A percentile compares a stretch with the other conserved stretches of the same genome.
These are phyloP conservation scores for Santalum album DNA, from an alignment of 164 flowering plant genomes.

Conservation along the genomic window DNA sequence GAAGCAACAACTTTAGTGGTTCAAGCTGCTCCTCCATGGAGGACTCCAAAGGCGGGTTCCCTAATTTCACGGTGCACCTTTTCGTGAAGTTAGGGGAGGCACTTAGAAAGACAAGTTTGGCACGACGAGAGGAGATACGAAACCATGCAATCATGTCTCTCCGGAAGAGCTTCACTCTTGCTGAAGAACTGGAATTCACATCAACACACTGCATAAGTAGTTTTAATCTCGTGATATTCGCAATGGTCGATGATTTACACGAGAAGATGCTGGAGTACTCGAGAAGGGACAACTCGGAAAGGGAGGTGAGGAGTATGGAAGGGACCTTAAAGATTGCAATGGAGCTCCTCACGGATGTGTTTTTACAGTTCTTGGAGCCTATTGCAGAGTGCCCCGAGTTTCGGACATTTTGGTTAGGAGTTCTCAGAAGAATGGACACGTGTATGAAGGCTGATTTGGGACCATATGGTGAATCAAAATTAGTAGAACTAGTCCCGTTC, in stretches of 20 bases:
- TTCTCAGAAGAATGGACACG: conserved; percentile 86
- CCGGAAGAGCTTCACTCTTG: conserved; percentile 41
- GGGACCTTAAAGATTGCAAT: conserved; percentile 62
- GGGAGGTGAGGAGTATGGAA: conserved; percentile 75
- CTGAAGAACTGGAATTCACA: conserved; percentile 54
- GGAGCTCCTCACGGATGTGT: conserved; percentile 66
- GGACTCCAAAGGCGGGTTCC: conserved; percentile 20
- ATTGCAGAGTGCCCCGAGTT: conserved; percentile 49
- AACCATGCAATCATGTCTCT: conserved; percentile 62
- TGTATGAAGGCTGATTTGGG: conserved; percentile 88
- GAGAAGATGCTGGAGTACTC: conserved; percentile 86
- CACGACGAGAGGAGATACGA: conserved; percentile 76
- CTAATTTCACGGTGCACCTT: conserved; percentile 27
- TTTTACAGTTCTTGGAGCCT: conserved; percentile 46
- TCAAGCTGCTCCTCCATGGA: conserved; percentile 42
- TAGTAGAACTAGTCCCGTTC: conserved; percentile 50
- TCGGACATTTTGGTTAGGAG: conserved; percentile 75
- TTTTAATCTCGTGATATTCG: conserved; percentile 61
- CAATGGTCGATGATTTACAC: conserved; percentile 89
- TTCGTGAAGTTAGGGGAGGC: conserved; percentile 70
- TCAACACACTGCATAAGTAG: conserved; percentile 38
- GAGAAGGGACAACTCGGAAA: conserved; percentile 56
- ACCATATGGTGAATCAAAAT: conserved; percentile 28
- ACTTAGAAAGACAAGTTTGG: conserved; percentile 62
- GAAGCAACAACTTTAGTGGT: conserved; percentile 28